A percentile compares a stretch with the other conserved stretches of the same genome.
phyloP scores from a whole-genome alignment of 2,329 filamentous ascomycete species.

The Aspergillus intermedius region DNA sequence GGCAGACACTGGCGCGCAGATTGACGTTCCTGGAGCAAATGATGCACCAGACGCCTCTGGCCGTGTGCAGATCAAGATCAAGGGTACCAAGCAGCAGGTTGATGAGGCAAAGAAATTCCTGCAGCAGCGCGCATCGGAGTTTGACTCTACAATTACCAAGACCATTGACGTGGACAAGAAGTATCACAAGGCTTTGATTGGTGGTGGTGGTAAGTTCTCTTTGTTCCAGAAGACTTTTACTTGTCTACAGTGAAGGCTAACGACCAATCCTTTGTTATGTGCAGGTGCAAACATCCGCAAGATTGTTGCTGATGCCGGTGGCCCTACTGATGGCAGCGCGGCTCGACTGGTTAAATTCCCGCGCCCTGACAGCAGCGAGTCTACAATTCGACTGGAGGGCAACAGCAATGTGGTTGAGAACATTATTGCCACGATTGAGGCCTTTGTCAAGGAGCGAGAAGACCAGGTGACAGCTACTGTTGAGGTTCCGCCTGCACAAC shows the following conservation, averaged over 20 bases:
- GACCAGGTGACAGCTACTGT: conserved; percentile 71
- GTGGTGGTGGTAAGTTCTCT: conserved; percentile 66
- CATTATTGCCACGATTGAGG: conserved; percentile 74
- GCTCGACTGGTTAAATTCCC: conserved; percentile 93
- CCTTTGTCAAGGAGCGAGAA: conserved; percentile 74
- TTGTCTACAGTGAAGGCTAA: conserved; percentile 31
- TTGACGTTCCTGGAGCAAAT: conserved; percentile 79
- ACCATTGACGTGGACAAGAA: conserved; percentile 90
- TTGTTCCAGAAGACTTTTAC: background rate
- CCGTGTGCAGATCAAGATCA: conserved; percentile 79
- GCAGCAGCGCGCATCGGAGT: conserved; percentile 76
- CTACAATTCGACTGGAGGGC: conserved; percentile 81
- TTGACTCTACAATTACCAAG: conserved; percentile 81
- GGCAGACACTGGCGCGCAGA: conserved; percentile 74
- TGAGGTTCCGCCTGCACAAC: conserved; percentile 83
- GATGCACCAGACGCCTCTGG: conserved; percentile 60
- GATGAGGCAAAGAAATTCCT: conserved; percentile 86
- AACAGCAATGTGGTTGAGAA: conserved; percentile 78
- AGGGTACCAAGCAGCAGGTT: conserved; percentile 86
- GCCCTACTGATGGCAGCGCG: conserved; percentile 77
- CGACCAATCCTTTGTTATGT: background rate
- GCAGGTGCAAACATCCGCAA: conserved; percentile 77
- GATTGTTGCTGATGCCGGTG: conserved; percentile 81
- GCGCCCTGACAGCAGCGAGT: conserved; percentile 74
- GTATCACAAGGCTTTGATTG: conserved; percentile 80